phyloP scores from a whole-genome alignment of 75 land plant genomes.

The Picea glauca region DNA sequence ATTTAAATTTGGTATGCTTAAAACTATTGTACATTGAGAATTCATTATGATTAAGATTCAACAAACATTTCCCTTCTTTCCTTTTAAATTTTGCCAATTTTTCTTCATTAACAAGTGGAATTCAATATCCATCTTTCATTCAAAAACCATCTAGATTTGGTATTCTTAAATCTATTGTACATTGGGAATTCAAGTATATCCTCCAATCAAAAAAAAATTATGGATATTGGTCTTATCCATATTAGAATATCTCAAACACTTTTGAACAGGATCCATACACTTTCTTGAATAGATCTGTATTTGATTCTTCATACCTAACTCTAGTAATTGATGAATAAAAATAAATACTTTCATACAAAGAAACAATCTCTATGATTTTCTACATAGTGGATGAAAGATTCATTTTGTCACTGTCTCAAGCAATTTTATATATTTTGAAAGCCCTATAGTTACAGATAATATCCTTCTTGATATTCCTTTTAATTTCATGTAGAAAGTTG shows the following conservation, averaged over 20 bases:
- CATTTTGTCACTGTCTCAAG: slow-evolving; percentile 56
- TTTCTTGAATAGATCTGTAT: slow-evolving; percentile 52
- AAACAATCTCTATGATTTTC: slow-evolving; percentile 51
- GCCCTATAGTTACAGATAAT: slow-evolving; percentile 50
- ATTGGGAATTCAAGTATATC: too few relatives aligned
- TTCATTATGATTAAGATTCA: too few relatives aligned
- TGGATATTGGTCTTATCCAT: slow-evolving; percentile 35
- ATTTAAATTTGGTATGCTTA: too few relatives aligned
- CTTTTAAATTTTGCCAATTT: too few relatives aligned
- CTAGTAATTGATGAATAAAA: slow-evolving; percentile 61
- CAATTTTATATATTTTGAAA: slow-evolving; percentile 41
- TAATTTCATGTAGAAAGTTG: slow-evolving; percentile 58
- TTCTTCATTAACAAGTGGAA: too few relatives aligned
- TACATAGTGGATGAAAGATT: slow-evolving; percentile 48
- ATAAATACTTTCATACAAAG: slow-evolving; percentile 57
- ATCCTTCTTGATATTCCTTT: slow-evolving; percentile 61
- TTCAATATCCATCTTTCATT: too few relatives aligned
- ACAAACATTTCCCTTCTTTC: too few relatives aligned
- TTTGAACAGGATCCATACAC: slow-evolving; percentile 64
- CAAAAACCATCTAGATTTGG: too few relatives aligned
- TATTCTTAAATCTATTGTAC: too few relatives aligned
- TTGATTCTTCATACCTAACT: slow-evolving; percentile 45
- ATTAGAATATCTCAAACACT: slow-evolving; percentile 48
- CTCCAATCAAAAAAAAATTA: too few relatives aligned
- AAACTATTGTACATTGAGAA: too few relatives aligned